phyloP scores from a whole-genome alignment of 192 early-diverging fungal species.

The Linnemannia hyalina region DNA sequence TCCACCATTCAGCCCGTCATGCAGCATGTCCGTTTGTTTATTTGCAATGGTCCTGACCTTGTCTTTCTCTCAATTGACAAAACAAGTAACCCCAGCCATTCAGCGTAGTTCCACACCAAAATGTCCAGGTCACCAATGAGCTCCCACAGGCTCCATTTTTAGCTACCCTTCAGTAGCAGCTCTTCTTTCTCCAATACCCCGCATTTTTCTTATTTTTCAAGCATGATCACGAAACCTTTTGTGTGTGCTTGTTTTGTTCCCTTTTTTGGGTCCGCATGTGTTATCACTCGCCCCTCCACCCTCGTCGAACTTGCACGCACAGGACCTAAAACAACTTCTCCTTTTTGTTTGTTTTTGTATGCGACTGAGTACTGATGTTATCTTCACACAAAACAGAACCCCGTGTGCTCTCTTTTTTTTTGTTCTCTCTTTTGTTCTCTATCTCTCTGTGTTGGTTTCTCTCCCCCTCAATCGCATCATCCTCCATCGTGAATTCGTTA shows the following conservation, averaged over 20 bases:
- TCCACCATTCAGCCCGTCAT: neutral
- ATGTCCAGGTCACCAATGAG: neutral
- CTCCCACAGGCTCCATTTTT: neutral
- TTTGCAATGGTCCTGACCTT: neutral
- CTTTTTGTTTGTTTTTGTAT: neutral
- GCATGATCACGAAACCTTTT: neutral
- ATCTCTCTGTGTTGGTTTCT: neutral
- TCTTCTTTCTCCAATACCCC: neutral
- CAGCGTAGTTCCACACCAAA: neutral
- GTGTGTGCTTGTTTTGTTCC: neutral
- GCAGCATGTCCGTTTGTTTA: neutral
- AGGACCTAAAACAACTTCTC: neutral
- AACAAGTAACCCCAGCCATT: neutral
- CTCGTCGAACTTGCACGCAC: neutral
- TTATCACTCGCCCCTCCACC: neutral
- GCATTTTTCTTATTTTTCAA: neutral
- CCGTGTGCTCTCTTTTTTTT: neutral
- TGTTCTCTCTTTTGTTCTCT: neutral
- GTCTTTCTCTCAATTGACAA: neutral
- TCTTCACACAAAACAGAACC: neutral
- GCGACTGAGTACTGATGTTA: neutral
- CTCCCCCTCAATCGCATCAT: neutral
- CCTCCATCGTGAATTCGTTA: neutral
- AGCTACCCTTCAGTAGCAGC: neutral
- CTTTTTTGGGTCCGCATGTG: neutral